A percentile compares a stretch with the other conserved stretches of the same genome.
Conservation (phyloP, 768 basidiomycete genomes). For the Amanita muscaria region DNA sequence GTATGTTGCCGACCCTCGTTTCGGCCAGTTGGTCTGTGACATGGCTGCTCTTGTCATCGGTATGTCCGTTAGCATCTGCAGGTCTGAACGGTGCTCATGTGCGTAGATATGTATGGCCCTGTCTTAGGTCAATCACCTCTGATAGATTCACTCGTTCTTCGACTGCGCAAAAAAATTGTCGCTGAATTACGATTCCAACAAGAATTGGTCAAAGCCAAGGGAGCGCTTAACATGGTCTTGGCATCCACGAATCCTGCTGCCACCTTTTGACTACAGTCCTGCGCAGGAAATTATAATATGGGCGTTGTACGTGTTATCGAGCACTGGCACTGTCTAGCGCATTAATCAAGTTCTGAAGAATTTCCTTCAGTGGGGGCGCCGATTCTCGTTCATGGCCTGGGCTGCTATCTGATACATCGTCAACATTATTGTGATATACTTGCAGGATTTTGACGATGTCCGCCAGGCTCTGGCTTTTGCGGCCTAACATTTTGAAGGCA, state of each 20-base stretch:
- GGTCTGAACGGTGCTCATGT: slow-evolving; percentile 5
- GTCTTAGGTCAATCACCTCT: slow-evolving; percentile 92
- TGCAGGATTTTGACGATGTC: slow-evolving; percentile 66
- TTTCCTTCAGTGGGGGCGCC: slow-evolving; percentile 53
- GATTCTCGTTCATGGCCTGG: slow-evolving; percentile 23
- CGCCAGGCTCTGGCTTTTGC: slow-evolving; percentile 61
- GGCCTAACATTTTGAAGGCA: slow-evolving; percentile 61
- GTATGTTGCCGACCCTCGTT: slow-evolving; percentile 83
- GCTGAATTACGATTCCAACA: slow-evolving; percentile 84
- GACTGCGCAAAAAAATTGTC: slow-evolving; percentile 75
- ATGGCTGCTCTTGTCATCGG: slow-evolving; percentile 77
- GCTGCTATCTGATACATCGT: slow-evolving; percentile 33
- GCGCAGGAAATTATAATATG: background rate
- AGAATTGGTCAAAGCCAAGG: slow-evolving; percentile 73
- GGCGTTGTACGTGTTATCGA: slow-evolving; percentile 6
- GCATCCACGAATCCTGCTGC: slow-evolving; percentile 34
- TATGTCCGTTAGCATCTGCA: slow-evolving; percentile 28
- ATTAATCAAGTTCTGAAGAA: slow-evolving; percentile 56
- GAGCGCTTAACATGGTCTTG: slow-evolving; percentile 87
- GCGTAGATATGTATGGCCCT: slow-evolving; percentile 80
- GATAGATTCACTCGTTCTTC: slow-evolving; percentile 79
- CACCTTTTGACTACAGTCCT: slow-evolving; percentile 6
- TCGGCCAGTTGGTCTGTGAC: slow-evolving; percentile 83
- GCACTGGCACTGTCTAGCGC: slow-evolving; percentile 27
- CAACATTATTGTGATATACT: slow-evolving; percentile 67